Evolutionary conservation across 2,329 filamentous ascomycete species (phyloP).

Genomic region (Graphilbum fragrans): DNA sequence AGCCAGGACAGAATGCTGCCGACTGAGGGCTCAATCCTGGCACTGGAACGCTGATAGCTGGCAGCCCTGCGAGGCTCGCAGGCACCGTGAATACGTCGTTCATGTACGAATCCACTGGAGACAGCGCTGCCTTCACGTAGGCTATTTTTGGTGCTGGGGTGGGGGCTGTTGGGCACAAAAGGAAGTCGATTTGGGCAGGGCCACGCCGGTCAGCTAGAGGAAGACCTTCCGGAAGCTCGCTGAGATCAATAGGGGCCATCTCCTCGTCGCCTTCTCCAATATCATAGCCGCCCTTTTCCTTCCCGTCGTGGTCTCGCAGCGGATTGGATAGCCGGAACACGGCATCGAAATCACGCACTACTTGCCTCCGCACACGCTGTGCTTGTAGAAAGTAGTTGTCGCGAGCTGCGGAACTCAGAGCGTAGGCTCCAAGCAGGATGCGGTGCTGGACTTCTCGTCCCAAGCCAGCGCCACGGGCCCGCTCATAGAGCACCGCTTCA

Average conservation of each 20-base stretch:
- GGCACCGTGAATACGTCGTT: constrained; percentile 96
- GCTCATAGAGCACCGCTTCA: constrained; percentile 59
- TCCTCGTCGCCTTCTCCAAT: constrained; percentile 44
- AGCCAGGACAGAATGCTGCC: constrained; percentile 30
- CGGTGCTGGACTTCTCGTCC: constrained; percentile 76
- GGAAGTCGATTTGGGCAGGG: constrained; percentile 62
- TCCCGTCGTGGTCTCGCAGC: constrained; percentile 26
- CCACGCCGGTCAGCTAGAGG: constrained; percentile 43
- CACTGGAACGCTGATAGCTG: constrained; percentile 74
- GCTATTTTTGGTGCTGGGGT: constrained; percentile 29
- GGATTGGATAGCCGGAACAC: constrained; percentile 63
- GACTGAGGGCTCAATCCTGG: no score
- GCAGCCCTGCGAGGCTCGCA: constrained; percentile 81
- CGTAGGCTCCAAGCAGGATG: constrained; percentile 83
- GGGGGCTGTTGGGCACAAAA: constrained; percentile 80
- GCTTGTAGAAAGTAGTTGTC: constrained; percentile 96
- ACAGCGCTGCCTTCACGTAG: constrained; percentile 23
- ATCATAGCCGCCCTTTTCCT: constrained; percentile 72
- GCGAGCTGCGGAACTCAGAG: constrained; percentile 77
- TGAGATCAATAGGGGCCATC: constrained; percentile 34
- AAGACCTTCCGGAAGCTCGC: constrained; percentile 43
- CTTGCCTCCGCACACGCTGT: constrained; percentile 72
- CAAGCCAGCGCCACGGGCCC: constrained; percentile 62
- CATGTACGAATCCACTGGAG: constrained; percentile 65
- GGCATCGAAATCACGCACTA: constrained; percentile 75